A percentile compares a stretch with the other conserved stretches of the same genome.
These are phyloP conservation scores for Aspergillus melleus DNA, from an alignment of 2,329 filamentous ascomycete genomes.

Conservation along the genomic window DNA sequence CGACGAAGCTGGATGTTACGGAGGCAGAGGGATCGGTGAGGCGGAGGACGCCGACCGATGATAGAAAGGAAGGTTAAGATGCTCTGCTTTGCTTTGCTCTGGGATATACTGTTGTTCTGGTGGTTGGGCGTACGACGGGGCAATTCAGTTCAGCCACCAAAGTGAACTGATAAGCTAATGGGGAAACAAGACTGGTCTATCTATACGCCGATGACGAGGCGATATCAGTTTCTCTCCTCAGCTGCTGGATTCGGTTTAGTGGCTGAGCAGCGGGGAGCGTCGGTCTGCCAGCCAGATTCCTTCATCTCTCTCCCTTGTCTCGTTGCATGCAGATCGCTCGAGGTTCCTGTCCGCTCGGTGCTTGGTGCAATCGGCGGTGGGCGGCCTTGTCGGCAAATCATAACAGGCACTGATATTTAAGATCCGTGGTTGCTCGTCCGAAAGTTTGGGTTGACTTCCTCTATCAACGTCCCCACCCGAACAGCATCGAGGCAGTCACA, in stretches of 20 bases:
- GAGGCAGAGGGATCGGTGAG: slow-evolving; percentile 7
- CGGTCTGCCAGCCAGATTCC: background rate
- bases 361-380: slow-evolving; percentile 14
- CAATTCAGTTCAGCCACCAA: too few species aligned
- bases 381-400: slow-evolving; percentile 18
- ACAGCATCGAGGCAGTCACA: background rate
- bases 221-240: background rate
- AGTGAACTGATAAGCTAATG: too few species aligned
- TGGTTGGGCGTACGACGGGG: background rate
- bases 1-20: slow-evolving; percentile 5
- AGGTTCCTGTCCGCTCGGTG: slow-evolving; percentile 5
- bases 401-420: slow-evolving; percentile 7
- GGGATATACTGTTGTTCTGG: background rate
- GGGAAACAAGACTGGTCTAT: too few species aligned
- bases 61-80: background rate
- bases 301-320: background rate
- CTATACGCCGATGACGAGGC: too few species aligned
- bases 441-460: background rate
- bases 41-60: slow-evolving; percentile 2
- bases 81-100: background rate
- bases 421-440: background rate
- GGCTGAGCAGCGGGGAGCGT: background rate
- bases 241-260: background rate
- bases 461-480: background rate
- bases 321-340: background rate